These are phyloP conservation scores for Elongisporangium prolatum DNA, from an alignment of 352 stramenopile genomes.

Conservation along the genomic window DNA sequence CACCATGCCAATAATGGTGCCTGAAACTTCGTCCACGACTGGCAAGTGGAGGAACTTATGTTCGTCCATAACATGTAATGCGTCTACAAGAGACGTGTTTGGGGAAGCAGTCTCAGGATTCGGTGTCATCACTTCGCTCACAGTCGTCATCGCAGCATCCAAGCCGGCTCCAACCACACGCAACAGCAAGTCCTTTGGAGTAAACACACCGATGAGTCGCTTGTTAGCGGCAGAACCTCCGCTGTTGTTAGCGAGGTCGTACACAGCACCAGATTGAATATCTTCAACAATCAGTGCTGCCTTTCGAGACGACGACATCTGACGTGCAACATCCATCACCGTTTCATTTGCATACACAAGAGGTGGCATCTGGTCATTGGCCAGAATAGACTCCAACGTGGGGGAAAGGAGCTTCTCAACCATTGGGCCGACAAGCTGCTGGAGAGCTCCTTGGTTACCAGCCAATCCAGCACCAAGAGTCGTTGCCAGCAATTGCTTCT, in stretches of 20 bases:
- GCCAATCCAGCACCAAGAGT: conserved; percentile 41
- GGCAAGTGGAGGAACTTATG: conserved; percentile 97
- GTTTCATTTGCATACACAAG: conserved; percentile 73
- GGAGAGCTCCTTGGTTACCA: conserved; percentile 52
- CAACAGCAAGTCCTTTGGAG: conserved; percentile 96
- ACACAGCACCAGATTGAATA: conserved; percentile 25
- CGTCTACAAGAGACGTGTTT: conserved; percentile 93
- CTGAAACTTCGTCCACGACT: conserved; percentile 85
- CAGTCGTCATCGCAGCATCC: conserved; percentile 83
- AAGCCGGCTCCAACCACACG: conserved; percentile 92
- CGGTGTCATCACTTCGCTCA: conserved; percentile 95
- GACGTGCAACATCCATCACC: conserved; percentile 80
- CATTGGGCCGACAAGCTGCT: conserved; percentile 78
- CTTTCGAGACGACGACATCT: conserved; percentile 83
- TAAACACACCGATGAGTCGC: conserved; percentile 95
- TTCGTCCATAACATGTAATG: conserved; percentile 97
- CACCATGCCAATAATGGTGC: conserved; percentile 78
- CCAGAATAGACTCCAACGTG: conserved; percentile 76
- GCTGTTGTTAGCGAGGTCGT: conserved; percentile 19
- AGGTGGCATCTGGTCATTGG: conserved; percentile 71
- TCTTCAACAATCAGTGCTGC: conserved; percentile 81
- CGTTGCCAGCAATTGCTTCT: conserved; percentile 71
- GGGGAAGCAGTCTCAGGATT: conserved; percentile 93
- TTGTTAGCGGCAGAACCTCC: conserved; percentile 53
- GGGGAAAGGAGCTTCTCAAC: conserved; percentile 84